Base-by-base conservation (phyloP, 345 rosid species). In the Acer saccharum region DNA sequence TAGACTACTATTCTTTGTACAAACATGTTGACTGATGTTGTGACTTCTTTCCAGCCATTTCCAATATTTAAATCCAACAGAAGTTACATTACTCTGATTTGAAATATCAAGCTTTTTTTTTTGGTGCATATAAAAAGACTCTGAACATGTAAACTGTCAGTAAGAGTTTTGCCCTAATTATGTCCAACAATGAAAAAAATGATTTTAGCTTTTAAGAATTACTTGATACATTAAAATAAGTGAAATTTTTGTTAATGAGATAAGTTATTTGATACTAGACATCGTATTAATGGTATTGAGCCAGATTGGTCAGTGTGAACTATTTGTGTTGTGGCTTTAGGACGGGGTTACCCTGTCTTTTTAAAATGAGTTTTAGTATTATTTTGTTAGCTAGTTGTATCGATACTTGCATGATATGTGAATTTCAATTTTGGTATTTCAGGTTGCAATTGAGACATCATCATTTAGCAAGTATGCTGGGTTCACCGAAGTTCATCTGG, bases 381-480 rank as follows among this genome's bases (percentile, higher is more conserved):
- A 27, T 25, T 50, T 13, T 50, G 18, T 50, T 50, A 13, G 55
- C 12, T 50, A 13, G 18, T 50, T 52, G 32, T 23, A 20, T 73
- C 13, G 25, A 0, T 74, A 63, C 10, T 48, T 35, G 54, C 32
- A 29, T 65, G 17, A 80, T 17, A 13, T 55, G 48, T 21, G 14
- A 78, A 71, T 64, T 69, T 35, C 63, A 41, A 46, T 70, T 29
- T 46, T 44, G 17, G n/a, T 23, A 54, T 75, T n/a, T 77, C 83
- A 95, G 98, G 98, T 95, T 41, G 97, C 99, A 35, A 52, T 94
- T 67, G 99, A 96, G 90, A 90, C 94, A 41, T 77, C 97, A 78
- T 96, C 99, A 14, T 96, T 94, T 77, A 91, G 97, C 76, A 96
- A 96, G 85, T 92, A 90, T 81, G 99, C 98, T 60, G 99, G 99